Conservation (phyloP, 768 basidiomycete species). For the Panaeolus papilionaceus region DNA sequence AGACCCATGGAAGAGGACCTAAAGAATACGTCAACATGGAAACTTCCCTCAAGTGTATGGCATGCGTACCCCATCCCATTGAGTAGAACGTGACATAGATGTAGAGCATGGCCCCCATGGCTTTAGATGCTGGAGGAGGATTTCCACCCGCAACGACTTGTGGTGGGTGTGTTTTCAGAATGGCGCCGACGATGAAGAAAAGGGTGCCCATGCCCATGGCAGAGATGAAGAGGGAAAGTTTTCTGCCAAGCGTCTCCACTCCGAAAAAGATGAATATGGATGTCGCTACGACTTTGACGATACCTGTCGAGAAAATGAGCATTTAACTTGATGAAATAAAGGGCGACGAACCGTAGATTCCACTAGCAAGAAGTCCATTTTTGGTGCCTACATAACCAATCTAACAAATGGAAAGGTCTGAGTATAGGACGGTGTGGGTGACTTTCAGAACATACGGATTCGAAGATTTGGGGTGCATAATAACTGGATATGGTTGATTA, state of each 20-base stretch:
- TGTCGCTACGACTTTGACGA: constrained; percentile 56
- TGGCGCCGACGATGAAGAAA: constrained; percentile 88
- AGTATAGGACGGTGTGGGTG: background rate
- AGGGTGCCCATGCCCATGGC: constrained; percentile 79
- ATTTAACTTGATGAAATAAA: background rate
- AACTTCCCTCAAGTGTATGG: background rate
- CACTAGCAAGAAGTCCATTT: constrained; percentile 75
- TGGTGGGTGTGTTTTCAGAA: constrained; percentile 80
- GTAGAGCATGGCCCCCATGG: constrained; percentile 88
- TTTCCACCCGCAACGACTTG: constrained; percentile 30
- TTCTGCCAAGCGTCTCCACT: constrained; percentile 76
- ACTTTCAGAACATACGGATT: constrained; percentile 48
- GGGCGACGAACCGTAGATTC: constrained; percentile 57
- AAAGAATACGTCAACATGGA: background rate
- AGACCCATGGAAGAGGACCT: constrained; percentile 60
- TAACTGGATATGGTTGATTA: constrained; percentile 44
- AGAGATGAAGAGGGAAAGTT: constrained; percentile 72
- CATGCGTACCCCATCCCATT: constrained; percentile 77
- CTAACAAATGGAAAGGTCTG: constrained; percentile 33
- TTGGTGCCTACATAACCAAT: constrained; percentile 69
- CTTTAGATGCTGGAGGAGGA: constrained; percentile 59
- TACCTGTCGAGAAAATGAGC: background rate
- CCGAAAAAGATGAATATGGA: constrained; percentile 69
- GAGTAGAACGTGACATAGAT: constrained; percentile 90
- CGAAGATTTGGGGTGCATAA: constrained; percentile 78